phyloP scores from a whole-genome alignment of 768 basidiomycete genomes.

The Lanmaoa pseudosensibilis region DNA sequence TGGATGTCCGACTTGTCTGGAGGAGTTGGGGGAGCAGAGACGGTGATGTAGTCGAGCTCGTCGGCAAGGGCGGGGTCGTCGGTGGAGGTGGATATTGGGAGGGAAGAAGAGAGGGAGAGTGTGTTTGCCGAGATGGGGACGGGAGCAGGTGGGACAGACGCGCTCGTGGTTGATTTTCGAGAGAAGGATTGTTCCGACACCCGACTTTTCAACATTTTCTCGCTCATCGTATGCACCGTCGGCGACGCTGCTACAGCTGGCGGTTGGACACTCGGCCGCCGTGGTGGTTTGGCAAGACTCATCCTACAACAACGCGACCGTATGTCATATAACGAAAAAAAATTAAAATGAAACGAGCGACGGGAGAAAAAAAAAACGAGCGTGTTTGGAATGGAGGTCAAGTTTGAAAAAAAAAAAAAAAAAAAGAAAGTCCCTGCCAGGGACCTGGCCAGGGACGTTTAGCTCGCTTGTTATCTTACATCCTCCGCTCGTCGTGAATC shows the following conservation, averaged over 20 bases:
- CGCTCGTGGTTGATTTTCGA: conserved; percentile 5
- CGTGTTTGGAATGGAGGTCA: background rate
- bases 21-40: conserved; percentile 29
- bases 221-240: conserved; percentile 14
- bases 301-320: conserved; percentile 5
- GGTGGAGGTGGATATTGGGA: conserved; percentile 5
- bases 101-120: conserved; percentile 8
- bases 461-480: background rate
- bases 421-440: background rate
- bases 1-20: conserved; percentile 33
- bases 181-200: conserved; percentile 50
- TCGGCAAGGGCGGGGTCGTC: conserved; percentile 49
- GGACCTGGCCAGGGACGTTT: no score
- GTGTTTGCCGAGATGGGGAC: conserved; percentile 9
- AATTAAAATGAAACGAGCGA: background rate
- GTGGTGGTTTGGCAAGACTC: conserved; percentile 17
- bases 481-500: conserved; percentile 30
- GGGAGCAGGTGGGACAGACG: no score
- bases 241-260: conserved; percentile 36
- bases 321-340: no score
- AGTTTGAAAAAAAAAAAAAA: background rate
- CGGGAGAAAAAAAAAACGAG: background rate
- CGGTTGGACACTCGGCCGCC: conserved; percentile 21
- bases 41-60: conserved; percentile 73
- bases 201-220: conserved; percentile 47